Conservation (phyloP, 2,329 filamentous ascomycete species). For the Rhynchosporium graminicola region DNA sequence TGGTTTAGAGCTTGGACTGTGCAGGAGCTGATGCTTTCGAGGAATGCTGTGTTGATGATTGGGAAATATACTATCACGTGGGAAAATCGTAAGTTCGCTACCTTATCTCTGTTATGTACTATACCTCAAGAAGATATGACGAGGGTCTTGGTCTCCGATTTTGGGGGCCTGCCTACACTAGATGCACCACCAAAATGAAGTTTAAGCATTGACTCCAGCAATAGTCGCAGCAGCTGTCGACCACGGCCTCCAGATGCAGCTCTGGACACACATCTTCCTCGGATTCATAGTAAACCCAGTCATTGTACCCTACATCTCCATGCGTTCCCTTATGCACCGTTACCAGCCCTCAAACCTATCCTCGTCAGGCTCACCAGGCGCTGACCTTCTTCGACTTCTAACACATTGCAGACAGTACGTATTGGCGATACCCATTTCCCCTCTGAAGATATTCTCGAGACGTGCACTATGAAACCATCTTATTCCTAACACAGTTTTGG, state of each 20-base stretch:
- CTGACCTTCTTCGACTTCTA: neutral
- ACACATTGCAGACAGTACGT: conserved; percentile 7
- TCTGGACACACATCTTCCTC: neutral
- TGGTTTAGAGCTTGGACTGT: neutral
- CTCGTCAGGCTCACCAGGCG: neutral
- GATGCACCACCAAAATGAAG: neutral
- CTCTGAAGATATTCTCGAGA: too few relatives aligned
- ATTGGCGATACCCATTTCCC: too few relatives aligned
- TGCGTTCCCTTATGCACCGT: conserved; percentile 2
- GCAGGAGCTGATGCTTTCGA: neutral
- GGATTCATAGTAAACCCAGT: neutral
- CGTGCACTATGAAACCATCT: too few relatives aligned
- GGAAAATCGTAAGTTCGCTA: conserved; percentile 1
- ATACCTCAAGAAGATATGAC: too few relatives aligned
- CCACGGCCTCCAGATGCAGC: neutral
- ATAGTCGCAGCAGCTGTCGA: neutral
- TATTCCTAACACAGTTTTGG: too few relatives aligned
- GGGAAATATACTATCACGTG: neutral
- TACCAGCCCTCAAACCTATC: neutral
- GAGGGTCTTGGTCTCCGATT: neutral
- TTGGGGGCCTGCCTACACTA: neutral
- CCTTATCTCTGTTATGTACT: neutral
- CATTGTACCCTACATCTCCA: conserved; percentile 1
- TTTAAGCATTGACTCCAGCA: neutral
- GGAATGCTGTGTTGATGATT: neutral